Evolutionary conservation across 352 stramenopile species (phyloP).

Genomic region (Plasmopara muralis): DNA sequence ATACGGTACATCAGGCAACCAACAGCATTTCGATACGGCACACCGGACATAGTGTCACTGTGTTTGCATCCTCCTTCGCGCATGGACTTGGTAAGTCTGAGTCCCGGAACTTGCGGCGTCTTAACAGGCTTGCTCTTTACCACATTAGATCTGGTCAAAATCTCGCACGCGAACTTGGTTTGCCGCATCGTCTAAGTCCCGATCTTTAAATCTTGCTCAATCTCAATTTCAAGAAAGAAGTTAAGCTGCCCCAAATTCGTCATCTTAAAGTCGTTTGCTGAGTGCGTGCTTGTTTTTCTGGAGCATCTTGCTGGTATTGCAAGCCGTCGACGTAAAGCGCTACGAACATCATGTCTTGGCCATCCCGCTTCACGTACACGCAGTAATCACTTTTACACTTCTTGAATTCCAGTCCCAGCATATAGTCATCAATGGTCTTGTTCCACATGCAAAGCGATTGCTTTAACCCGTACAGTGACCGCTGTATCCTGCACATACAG

Average conservation of each 20-base stretch:
- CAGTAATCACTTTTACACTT: conserved; percentile 8
- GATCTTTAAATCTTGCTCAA: background rate
- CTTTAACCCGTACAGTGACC: too few species aligned
- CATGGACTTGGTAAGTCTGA: background rate
- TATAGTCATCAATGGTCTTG: background rate
- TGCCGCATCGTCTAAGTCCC: background rate
- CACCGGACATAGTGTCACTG: too few species aligned
- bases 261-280: background rate
- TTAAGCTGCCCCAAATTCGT: background rate
- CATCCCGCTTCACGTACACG: background rate
- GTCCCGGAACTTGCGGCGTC: background rate
- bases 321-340: background rate
- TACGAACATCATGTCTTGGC: background rate
- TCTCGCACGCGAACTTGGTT: background rate
- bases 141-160: background rate
- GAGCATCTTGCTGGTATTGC: background rate
- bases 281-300: background rate
- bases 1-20: background rate
- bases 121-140: background rate
- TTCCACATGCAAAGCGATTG: too few species aligned
- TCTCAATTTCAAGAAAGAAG: background rate
- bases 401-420: background rate
- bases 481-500: background rate
- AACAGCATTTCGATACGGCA: too few species aligned
- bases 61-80: too few species aligned